Base-by-base conservation (phyloP, 179 eudicot species). In the Beta corolliflora region DNA sequence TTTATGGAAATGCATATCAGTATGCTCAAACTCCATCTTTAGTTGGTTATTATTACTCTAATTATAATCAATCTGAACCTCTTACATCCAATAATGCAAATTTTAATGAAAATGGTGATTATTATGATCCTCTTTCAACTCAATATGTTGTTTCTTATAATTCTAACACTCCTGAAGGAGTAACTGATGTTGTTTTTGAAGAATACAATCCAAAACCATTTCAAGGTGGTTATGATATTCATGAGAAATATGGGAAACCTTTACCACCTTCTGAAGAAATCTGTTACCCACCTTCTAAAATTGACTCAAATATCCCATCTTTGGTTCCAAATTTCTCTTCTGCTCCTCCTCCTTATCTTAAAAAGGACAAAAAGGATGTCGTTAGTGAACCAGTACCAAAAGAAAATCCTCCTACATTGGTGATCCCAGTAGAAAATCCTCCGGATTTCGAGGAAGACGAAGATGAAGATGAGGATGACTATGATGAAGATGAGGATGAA, bases 171-270 rank as follows among this genome's bases (percentile, higher is more conserved):
- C 29, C 64, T 56, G 83, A 74, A 41, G 77, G 81, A 23, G 89
- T n/a, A 52, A 41, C 48, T 56, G 91, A 87, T 10, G 77, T 71
- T 7, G 88, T 84, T 5, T 91, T 73, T 64, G 91, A 85, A 3
- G 93, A 93, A 7, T 88, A 88, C 52, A 87, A 95, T 82, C 90
- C 92, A 5, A 83, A 89, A 3, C 92, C 94, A 45, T 94, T 83
- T 75, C 86, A 60, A 44, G 97, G 97, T 50, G 98, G 98, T 25
- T 95, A 95, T 81, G 91, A 93, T 82, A 86, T 80, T 63, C 15
- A 58, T 77, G 77, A 58, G 5, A 84, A 91, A 9, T 95, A 93
- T 45, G 98, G 98, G 19, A 84, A 88, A 78, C 88, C 98, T 72
- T 91, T 95, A 66, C 89, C 90, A 0, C 91, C 97, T 53, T 89